Evolutionary conservation across 768 basidiomycete species (phyloP), one percentile per base, ranked within the genome.

Genomic region (Lentinus brumalis): DNA sequence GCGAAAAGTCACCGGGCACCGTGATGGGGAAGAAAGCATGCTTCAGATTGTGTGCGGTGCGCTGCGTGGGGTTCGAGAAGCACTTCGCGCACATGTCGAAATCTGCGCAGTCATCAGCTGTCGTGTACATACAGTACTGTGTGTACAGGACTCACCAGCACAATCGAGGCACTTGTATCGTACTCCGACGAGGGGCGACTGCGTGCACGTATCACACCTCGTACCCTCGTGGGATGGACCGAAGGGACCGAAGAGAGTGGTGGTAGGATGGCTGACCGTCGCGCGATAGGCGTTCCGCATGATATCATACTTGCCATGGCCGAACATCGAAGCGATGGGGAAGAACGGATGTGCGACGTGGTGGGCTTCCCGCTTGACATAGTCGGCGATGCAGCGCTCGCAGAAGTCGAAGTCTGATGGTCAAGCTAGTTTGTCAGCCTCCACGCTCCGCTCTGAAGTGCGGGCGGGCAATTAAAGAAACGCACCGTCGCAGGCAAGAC

Each of bases 101-200:
- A 47, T 69, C 68, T 67, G 39, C 4, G 35, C n/a, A 2, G 4
- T 21, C 42, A 18, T 21, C 46, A 26, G 26, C 21, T 0, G 32
- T 47, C 4, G 4, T 8, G 14, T 18, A 42, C 30, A 51, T 2
- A 41, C 16, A 14, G 2, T 4, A 5, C 14, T 15, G 16, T 10
- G 29, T 2, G 29, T 14, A 16, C 21, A 26, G 21, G 21, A n/a
- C 65, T 39, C 39, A 67, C 67, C 79, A 54, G 78, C 76, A 70
- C 91, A 92, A 62, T 90, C 87, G 29, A 91, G 71, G 68, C 92
- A 94, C 71, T 47, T 47, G 46, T 47, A 21, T 7, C 46, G n/a
- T 4, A 47, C 46, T n/a, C 46, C 46, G 18, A 21, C 2, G 18
- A 47, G 10, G 6, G 46, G 46, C 10, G n/a, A 18, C 18, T 47